These are phyloP conservation scores for Penicillium daleae DNA, from an alignment of 495 filamentous ascomycete genomes.

Conservation along the genomic window DNA sequence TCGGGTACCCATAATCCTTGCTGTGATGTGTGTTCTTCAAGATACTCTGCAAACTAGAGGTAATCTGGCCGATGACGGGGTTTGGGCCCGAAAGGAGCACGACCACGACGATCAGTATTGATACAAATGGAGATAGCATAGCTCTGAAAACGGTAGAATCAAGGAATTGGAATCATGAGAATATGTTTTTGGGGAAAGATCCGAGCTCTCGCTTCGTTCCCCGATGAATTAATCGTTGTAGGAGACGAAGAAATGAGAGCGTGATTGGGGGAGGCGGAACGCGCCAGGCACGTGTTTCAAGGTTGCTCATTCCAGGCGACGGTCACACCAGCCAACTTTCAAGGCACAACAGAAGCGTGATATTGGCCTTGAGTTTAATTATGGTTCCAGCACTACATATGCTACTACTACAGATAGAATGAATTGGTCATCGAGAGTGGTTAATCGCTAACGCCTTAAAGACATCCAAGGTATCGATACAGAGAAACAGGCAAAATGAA, in stretches of 20 bases:
- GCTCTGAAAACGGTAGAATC: background rate
- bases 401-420: background rate
- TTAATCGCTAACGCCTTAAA: constrained; percentile 3
- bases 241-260: background rate
- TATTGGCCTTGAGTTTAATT: background rate
- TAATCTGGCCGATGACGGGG: constrained; percentile 30
- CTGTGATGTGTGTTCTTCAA: constrained; percentile 48
- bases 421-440: background rate
- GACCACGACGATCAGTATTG: constrained; percentile 29
- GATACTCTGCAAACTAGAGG: constrained; percentile 45
- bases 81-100: constrained; percentile 33
- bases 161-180: background rate
- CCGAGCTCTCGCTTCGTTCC: background rate
- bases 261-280: constrained; percentile 5
- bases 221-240: background rate
- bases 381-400: no score
- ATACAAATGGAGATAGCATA: constrained; percentile 19
- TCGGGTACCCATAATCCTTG: constrained; percentile 49
- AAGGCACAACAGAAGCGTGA: background rate
- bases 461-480: constrained; percentile 22
- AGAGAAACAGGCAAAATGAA: constrained; percentile 1
- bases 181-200: background rate
- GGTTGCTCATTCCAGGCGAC: background rate
- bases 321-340: background rate
- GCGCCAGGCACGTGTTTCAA: constrained; percentile 12